Conservation (phyloP, 2,329 filamentous ascomycete species). For the Venturia asperata region DNA sequence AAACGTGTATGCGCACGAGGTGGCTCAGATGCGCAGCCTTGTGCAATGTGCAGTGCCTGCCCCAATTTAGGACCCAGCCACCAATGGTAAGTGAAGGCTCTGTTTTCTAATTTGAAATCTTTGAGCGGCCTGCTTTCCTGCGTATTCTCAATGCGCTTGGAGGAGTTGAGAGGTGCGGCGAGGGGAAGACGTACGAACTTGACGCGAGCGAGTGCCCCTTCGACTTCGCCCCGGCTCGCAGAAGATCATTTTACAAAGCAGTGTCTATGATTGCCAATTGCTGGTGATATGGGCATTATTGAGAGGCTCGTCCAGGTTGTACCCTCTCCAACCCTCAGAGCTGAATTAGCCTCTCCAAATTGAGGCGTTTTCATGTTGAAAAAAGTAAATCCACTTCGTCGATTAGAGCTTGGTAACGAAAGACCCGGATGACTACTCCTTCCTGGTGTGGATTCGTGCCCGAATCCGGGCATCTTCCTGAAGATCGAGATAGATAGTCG, state of each 20-base stretch:
- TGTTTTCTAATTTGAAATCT: not conserved
- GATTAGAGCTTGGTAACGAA: not conserved
- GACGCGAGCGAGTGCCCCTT: not conserved
- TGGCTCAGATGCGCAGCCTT: slow-evolving; percentile 13
- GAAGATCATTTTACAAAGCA: not conserved
- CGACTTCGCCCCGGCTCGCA: not conserved
- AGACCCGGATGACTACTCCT: not conserved
- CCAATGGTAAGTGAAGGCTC: not conserved
- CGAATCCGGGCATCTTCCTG: not conserved
- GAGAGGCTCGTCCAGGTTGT: too few relatives aligned
- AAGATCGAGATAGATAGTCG: not conserved
- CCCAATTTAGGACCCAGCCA: not conserved
- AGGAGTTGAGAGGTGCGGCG: not conserved
- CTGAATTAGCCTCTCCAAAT: not conserved
- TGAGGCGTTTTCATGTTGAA: not conserved
- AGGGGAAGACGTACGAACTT: not conserved
- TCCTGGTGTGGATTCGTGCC: not conserved
- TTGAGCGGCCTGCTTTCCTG: not conserved
- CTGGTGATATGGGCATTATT: not conserved
- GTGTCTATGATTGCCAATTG: not conserved
- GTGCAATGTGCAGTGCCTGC: not conserved
- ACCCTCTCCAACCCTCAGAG: too few relatives aligned
- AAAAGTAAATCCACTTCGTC: not conserved
- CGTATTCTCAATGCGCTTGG: not conserved
- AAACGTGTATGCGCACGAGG: slow-evolving; percentile 6